These are phyloP conservation scores for Nemania diffusa DNA, from an alignment of 2,329 filamentous ascomycete genomes.

Conservation along the genomic window DNA sequence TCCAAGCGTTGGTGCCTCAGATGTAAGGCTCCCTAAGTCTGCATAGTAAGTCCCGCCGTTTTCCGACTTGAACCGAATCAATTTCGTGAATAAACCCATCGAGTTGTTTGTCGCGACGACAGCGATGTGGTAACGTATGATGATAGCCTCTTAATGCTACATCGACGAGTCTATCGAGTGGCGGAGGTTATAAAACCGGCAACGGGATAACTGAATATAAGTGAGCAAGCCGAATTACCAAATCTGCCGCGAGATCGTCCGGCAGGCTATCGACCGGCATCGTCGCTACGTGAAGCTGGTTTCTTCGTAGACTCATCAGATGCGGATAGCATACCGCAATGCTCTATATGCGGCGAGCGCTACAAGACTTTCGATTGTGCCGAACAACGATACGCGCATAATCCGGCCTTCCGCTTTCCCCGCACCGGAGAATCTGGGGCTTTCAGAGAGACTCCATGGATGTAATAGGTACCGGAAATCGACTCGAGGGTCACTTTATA, in stretches of 20 bases:
- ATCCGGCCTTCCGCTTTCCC: not conserved
- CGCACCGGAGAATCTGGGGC: not conserved
- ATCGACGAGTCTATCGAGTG: not conserved
- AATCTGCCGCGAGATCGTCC: not conserved
- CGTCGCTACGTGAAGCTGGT: not conserved
- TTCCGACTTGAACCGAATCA: conserved; percentile 38
- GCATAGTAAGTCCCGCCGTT: conserved; percentile 34
- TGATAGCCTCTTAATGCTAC: not conserved
- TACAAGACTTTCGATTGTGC: not conserved
- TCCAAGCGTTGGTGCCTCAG: conserved; percentile 21
- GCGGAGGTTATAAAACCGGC: too few relatives aligned
- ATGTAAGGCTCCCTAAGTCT: conserved; percentile 33
- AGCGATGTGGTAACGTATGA: not conserved
- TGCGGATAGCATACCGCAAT: not conserved
- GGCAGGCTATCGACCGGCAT: not conserved
- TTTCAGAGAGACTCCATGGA: not conserved
- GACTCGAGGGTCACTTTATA: not conserved
- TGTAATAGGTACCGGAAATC: not conserved
- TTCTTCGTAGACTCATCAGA: not conserved
- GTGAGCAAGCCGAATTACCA: not conserved
- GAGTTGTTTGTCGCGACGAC: not conserved
- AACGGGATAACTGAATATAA: not conserved
- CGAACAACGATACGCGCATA: not conserved
- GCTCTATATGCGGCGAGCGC: not conserved
- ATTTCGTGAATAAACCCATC: conserved; percentile 35